Percentiles rank a stretch among this genome's conserved stretches.
Conservation (phyloP, 73 alveolate genomes). For the Tetrahymena borealis region DNA sequence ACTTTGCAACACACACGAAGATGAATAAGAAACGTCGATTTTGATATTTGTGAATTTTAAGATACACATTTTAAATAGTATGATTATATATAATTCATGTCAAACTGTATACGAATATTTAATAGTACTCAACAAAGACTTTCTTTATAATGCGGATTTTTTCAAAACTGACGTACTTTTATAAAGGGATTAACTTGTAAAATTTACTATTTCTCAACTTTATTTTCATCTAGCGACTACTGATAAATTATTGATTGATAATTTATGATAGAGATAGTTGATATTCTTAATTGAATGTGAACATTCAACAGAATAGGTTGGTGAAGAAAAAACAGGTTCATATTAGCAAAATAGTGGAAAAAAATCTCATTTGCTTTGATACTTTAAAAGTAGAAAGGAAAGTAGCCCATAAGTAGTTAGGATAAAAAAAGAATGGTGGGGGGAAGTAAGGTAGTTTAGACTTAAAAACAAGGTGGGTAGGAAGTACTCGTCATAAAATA, state of each 20-base stretch:
- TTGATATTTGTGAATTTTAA: neutral
- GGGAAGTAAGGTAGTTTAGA: neutral
- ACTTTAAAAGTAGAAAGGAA: too few species aligned
- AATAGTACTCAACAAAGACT: neutral
- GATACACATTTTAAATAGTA: neutral
- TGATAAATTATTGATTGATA: too few species aligned
- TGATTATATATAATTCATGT: neutral
- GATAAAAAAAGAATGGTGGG: neutral
- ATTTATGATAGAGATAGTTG: too few species aligned
- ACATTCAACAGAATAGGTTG: too few species aligned
- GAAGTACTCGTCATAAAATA: neutral
- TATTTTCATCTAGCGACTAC: too few species aligned
- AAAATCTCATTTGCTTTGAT: too few species aligned
- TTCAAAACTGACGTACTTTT: neutral
- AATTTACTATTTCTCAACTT: neutral
- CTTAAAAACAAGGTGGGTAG: neutral
- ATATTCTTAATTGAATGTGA: too few species aligned
- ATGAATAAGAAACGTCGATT: too few species aligned
- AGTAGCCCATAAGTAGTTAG: too few species aligned
- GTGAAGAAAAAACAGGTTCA: too few species aligned
- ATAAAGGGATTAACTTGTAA: neutral
- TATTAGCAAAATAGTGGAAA: too few species aligned
- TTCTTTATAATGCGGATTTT: neutral
- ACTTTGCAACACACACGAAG: too few species aligned
- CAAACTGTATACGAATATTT: neutral